These are phyloP conservation scores for Spergularia azorica DNA, from an alignment of 179 eudicot genomes.

Conservation along the genomic window DNA sequence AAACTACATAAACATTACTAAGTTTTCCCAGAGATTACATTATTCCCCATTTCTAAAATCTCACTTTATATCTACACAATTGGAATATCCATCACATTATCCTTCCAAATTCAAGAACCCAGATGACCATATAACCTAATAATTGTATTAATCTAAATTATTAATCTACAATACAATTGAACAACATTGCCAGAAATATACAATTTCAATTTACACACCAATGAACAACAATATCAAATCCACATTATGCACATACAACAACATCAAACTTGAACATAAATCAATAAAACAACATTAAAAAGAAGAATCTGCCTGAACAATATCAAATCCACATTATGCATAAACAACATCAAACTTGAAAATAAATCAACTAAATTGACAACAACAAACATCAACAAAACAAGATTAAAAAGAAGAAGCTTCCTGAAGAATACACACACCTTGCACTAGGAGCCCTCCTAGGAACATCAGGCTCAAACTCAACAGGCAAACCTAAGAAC, in stretches of 20 bases:
- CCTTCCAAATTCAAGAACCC: neutral
- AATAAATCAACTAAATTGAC: neutral
- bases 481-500: constrained; percentile 87
- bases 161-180: too few relatives aligned
- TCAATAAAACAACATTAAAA: too few relatives aligned
- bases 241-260: too few relatives aligned
- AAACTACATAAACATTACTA: too few relatives aligned
- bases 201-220: constrained; percentile 3
- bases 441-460: constrained; percentile 93
- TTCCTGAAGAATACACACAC: constrained; percentile 33
- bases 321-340: constrained; percentile 10
- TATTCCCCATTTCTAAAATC: neutral
- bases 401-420: neutral
- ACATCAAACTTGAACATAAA: too few relatives aligned
- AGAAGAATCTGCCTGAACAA: neutral
- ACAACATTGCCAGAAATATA: neutral
- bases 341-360: constrained; percentile 8
- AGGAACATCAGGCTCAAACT: constrained; percentile 90
- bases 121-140: constrained; percentile 15
- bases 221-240: too few relatives aligned
- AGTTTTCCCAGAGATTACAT: neutral
- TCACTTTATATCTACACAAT: neutral
- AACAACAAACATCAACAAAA: neutral
- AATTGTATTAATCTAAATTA: constrained; percentile 11
- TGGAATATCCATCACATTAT: constrained; percentile 9